These are phyloP conservation scores for Taphrina communis DNA, from an alignment of 1,139 yeast genomes.

Conservation along the genomic window DNA sequence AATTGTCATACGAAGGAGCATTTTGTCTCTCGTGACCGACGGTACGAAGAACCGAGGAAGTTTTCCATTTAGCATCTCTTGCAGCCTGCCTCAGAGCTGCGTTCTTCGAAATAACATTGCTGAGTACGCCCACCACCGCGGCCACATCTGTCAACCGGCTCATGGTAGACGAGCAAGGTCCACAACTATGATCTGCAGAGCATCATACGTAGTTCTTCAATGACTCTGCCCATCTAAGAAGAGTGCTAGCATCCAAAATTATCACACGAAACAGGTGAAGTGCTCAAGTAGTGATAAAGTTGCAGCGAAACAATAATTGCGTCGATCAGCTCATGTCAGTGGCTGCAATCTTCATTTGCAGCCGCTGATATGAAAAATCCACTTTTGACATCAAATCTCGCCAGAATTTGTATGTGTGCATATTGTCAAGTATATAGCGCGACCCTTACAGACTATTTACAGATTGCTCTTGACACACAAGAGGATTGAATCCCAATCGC, in stretches of 20 bases:
- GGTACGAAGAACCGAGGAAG: conserved; percentile 25
- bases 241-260: too few species aligned
- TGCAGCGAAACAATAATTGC: not conserved
- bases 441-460: too few species aligned
- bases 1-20: conserved; percentile 5
- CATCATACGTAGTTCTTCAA: too few species aligned
- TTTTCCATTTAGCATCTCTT: conserved; percentile 22
- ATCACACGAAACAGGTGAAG: too few species aligned
- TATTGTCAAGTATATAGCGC: too few species aligned
- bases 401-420: too few species aligned
- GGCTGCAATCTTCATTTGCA: conserved; percentile 2
- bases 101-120: conserved; percentile 16
- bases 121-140: conserved; percentile 17
- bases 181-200: too few species aligned
- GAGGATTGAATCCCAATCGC: too few species aligned
- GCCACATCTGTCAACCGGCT: conserved; percentile 33
- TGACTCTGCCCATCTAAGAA: too few species aligned
- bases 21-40: conserved; percentile 18
- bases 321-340: conserved; percentile 1
- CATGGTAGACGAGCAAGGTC: not conserved
- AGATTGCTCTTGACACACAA: too few species aligned
- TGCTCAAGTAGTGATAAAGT: not conserved
- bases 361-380: conserved; percentile 19
- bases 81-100: conserved; percentile 18
- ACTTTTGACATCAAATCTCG: not conserved